Base-by-base conservation (phyloP, 352 stramenopile species). In the Peronospora tabacina region DNA sequence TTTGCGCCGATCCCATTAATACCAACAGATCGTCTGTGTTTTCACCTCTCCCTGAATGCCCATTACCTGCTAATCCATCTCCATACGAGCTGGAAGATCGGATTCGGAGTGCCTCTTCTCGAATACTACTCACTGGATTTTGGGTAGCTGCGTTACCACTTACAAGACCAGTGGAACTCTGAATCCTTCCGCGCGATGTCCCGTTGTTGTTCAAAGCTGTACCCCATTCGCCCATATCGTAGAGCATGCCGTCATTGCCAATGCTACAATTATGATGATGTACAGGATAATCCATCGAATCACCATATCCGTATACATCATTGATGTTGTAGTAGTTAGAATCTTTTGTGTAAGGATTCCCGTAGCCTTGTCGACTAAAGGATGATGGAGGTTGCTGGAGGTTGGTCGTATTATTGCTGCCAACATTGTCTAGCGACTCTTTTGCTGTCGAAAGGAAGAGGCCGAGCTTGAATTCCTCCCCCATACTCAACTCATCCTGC, bases 381-480 rank as follows among this genome's bases (percentile, higher is more conserved):
- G 49, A 61, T 20, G 53, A 37, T n/a, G 44, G 40, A 1, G 30
- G 35, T 44, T 64, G 57, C 40, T 52, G 42, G 17, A n/a, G 38
- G 6, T 19, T 58, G 44, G n/a, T 59, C 19, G 59, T 72, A 15
- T 42, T 58, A 29, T 44, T 63, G 40, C 52, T 62, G 40, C 42
- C 32, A 22, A 61, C 49, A 19, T 59, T 70, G 36, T 63, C 61
- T 11, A 48, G 41, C 2, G 63, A 66, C 3, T 73, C 63, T 26
- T 73, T 41, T 24, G 68, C 69, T 3, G 73, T 83, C 15, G 75
- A 82, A 2, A 89, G 47, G 15, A 86, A 70, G n/a, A 89, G 49
- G 3, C 78, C 78, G 34, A 87, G 72, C 41, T 89, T 87, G 39
- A 85, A 89, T 42, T 86, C 76, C 30, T 86, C 74, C n/a, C 72